phyloP scores from a whole-genome alignment of 305 asterid genomes.

The Striga hermonthica region DNA sequence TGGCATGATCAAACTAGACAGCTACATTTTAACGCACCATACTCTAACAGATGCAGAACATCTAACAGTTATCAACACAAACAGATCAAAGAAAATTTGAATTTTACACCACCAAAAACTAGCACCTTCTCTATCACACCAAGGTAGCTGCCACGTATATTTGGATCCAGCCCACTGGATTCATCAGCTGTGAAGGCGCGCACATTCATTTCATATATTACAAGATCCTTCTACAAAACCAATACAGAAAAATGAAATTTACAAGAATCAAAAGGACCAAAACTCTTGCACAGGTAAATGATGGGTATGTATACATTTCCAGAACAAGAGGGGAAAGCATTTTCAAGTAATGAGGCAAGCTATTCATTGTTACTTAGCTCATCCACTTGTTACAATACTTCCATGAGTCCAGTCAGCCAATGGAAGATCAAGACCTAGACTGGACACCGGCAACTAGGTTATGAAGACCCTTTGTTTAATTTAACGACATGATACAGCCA shows the following conservation, averaged over 20 bases:
- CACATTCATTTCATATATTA: slow-evolving; percentile 92
- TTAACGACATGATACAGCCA: not conserved
- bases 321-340: not conserved
- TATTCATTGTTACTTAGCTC: slow-evolving; percentile 2
- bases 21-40: not conserved
- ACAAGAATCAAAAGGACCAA: slow-evolving; percentile 10
- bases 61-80: not conserved
- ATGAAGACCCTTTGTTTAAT: slow-evolving; percentile 17
- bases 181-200: slow-evolving; percentile 91
- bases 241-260: slow-evolving; percentile 26
- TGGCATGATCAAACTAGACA: slow-evolving; percentile 2
- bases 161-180: slow-evolving; percentile 74
- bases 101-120: slow-evolving; percentile 22
- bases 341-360: slow-evolving; percentile 13
- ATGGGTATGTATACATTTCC: slow-evolving; percentile 15
- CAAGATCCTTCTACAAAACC: slow-evolving; percentile 79
- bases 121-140: slow-evolving; percentile 86
- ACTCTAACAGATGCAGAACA: not conserved
- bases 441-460: slow-evolving; percentile 10
- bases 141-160: slow-evolving; percentile 82
- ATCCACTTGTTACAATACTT: not conserved
- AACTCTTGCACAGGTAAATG: slow-evolving; percentile 11
- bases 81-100: slow-evolving; percentile 9
- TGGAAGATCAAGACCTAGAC: slow-evolving; percentile 11
- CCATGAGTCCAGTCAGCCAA: slow-evolving; percentile 16